Evolutionary conservation across 257 asterid species (phyloP), one percentile per base, ranked within the genome.

Genomic region (Capsicum baccatum): DNA sequence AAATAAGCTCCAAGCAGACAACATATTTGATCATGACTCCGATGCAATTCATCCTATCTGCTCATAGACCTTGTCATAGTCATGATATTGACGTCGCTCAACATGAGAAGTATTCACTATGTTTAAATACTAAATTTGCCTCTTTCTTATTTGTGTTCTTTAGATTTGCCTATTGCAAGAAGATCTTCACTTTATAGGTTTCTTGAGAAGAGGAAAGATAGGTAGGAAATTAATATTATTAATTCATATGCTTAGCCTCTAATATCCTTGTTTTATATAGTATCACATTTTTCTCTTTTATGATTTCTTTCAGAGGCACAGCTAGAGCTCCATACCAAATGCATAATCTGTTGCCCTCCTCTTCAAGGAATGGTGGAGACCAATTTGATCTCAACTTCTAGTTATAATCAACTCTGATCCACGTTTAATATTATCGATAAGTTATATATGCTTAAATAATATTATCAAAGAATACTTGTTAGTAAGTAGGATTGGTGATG

Each of bases 181-280:
- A 76, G 86, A 80, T 83, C 95, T 10, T 91, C 94, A 5, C 90
- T 92, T 69, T 89, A 92, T 68, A 88, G 95, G 82, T 92, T 91
- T 73, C 92, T 92, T 55, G 93, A 66, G 83, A 92, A 91, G 92
- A 91, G 93, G 79, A 92, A 90, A 89, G 95, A 92, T 12, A 82
- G 84, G 87, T 66, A 69, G 14, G 37, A 19, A 12, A 60, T 54
- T 76, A 8, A 12, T 39, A 48, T 0, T 7, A 48, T 4, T 19
- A 19, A 8, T 52, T 19, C 16, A 74, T 52, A 74, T 19, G 2
- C 0, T 21, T 8, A 74, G 0, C 54, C 19, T 48, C 7, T 5
- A 71, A 9, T 48, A 71, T 71, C 17, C 5, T 58, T 60, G 9
- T 19, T 73, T 1, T 11, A 39, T 6, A 8, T 69, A 54, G 21